Evolutionary conservation across 306 rosid genomes (phyloP).

Genomic region (Carpinus fangiana): DNA sequence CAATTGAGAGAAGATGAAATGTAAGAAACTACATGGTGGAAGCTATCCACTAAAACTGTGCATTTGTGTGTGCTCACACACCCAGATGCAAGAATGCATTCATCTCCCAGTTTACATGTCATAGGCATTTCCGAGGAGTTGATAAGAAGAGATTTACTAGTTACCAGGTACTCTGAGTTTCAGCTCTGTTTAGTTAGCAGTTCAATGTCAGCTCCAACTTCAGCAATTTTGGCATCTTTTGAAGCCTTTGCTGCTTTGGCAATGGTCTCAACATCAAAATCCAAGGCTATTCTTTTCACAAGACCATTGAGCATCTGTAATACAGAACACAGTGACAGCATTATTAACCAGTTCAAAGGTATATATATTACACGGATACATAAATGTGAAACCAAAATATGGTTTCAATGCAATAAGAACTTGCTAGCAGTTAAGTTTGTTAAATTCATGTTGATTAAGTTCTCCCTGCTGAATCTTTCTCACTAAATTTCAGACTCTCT

Average conservation of each 20-base stretch:
- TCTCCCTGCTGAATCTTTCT: not conserved
- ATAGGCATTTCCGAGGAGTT: not conserved
- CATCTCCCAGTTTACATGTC: not conserved
- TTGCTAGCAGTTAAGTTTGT: not conserved
- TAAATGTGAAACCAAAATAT: not conserved
- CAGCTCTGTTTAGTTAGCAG: constrained; percentile 50
- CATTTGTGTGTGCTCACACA: not conserved
- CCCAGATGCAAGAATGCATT: not conserved
- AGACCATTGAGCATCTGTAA: constrained; percentile 83
- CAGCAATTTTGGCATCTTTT: constrained; percentile 76
- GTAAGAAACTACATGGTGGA: not conserved
- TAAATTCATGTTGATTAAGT: not conserved
- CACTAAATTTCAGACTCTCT: not conserved
- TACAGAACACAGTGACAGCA: not conserved
- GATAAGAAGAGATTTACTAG: not conserved
- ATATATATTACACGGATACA: not conserved
- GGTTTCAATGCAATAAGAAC: not conserved
- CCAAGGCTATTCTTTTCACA: constrained; percentile 73
- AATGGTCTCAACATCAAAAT: constrained; percentile 77
- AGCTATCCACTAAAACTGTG: not conserved
- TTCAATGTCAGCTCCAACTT: constrained; percentile 86
- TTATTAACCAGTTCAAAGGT: not conserved
- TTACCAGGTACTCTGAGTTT: constrained; percentile 22
- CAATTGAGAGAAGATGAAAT: not conserved
- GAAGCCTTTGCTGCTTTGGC: constrained; percentile 71